Percentiles rank a stretch among this genome's conserved stretches.
Evolutionary conservation across 2,329 filamentous ascomycete genomes (phyloP).

Genomic region (Drechslerella coelobrocha): DNA sequence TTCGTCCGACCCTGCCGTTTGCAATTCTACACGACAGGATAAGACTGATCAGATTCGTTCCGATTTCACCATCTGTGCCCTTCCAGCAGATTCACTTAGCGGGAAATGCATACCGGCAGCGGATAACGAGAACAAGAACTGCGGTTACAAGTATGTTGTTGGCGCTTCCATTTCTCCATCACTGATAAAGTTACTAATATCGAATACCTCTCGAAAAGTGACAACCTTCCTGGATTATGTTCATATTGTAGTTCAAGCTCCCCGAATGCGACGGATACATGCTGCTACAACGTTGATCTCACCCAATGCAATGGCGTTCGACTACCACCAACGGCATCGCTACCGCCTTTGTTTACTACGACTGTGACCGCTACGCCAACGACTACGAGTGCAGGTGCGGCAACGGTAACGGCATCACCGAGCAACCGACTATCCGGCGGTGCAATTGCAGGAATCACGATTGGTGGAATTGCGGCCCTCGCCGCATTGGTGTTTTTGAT

Average conservation of each 20-base stretch:
- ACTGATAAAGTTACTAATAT: slow-evolving; percentile 60
- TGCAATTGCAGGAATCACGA: slow-evolving; percentile 85
- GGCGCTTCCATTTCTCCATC: neutral
- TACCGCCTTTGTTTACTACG: slow-evolving; percentile 67
- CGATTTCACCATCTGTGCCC: slow-evolving; percentile 87
- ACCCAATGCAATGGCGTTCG: slow-evolving; percentile 75
- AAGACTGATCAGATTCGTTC: slow-evolving; percentile 81
- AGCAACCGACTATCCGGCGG: slow-evolving; percentile 74
- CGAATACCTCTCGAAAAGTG: slow-evolving; percentile 34
- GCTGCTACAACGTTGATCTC: slow-evolving; percentile 84
- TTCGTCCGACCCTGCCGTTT: slow-evolving; percentile 74
- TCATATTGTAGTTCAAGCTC: slow-evolving; percentile 83
- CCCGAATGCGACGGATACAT: slow-evolving; percentile 91
- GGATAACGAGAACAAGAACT: slow-evolving; percentile 83
- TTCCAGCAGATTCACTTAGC: slow-evolving; percentile 80
- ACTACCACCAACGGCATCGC: slow-evolving; percentile 76
- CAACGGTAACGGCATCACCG: slow-evolving; percentile 48
- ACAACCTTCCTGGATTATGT: slow-evolving; percentile 76
- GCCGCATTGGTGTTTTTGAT: slow-evolving; percentile 73
- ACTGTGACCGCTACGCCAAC: slow-evolving; percentile 62
- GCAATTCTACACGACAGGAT: slow-evolving; percentile 69
- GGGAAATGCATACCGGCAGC: slow-evolving; percentile 76
- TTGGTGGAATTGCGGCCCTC: slow-evolving; percentile 77
- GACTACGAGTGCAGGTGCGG: slow-evolving; percentile 55
- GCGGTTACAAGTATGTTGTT: slow-evolving; percentile 70